Base-by-base conservation (phyloP, 2,329 filamentous ascomycete species). In the Trichoderma brevicompactum region DNA sequence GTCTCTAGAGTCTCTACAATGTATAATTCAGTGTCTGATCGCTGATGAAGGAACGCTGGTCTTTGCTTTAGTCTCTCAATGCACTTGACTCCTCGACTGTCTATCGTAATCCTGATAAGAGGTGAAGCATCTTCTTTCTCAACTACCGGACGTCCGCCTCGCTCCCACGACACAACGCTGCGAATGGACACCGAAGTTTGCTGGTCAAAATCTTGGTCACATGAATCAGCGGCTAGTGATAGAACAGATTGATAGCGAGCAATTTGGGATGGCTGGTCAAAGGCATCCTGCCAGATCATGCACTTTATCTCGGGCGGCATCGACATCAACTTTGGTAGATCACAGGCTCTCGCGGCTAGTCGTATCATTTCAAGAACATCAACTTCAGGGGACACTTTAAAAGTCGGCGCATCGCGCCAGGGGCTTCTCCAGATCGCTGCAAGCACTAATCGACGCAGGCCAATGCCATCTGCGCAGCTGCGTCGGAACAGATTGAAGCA, bases 401-500 rank as follows among this genome's bases (percentile, higher is more conserved):
- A 19, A 2, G 19, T 19, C 10, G 58, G 36, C 13, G 58, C 46
- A 5, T 19, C 46, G 15, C 38, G 13, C 58, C 58, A 61, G 10
- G 58, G 58, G 7, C 34, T 52, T 43, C 58, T 38, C 58, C 58
- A 61, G 13, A 32, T 9, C 2, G 19, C 46, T 7, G 58, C 48
- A 13, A 52, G n/a, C 46, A 34, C 17, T 13, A 61, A 13, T 10
- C 58, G 58, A 32, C n/a, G 15, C 23, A 41, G 15, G 4, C 12
- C 23, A 2, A 19, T 0, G 12, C 5, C 13, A 7, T 23, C 9
- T 7, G 34, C n/a, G 36, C 58, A 52, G 15, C 13, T 23, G 8
- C 13, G 34, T 15, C 46, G 34, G 6, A 61, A 61, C 36, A 61
- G n/a, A 8, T 52, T 43, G 23, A 43, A 61, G 15, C 58, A 61